Base-by-base conservation (phyloP, 768 basidiomycete genomes). In the Phylloporus arenicola region DNA sequence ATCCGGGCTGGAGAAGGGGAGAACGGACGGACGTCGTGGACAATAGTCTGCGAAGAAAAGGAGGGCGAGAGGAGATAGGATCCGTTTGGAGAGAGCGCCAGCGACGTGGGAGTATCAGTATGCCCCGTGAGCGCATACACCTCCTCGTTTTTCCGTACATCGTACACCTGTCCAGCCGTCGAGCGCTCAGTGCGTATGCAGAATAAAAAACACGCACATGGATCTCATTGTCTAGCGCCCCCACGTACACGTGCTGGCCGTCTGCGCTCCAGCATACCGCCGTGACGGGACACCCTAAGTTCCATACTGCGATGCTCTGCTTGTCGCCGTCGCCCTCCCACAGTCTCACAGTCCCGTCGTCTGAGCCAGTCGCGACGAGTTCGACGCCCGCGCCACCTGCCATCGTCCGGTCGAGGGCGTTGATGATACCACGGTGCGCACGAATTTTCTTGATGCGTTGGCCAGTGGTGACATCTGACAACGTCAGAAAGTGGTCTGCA, bases 21-120 rank as follows among this genome's bases (percentile, higher is more conserved):
- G 73, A 98, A 99, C 0, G 96, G 95, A 27, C 92, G 85, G 17
- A 97, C 80, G 67, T 96, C 92, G 70, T 96, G 88, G 52, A 98
- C 83, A 63, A 96, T 74, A 6, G 86, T 82, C 51, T 89, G 85
- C 0, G 92, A 93, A 20, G 93, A 94, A 59, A 97, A 79, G 1
- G 90, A 90, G 19, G 92, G 90, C 0, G 93, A 91, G 47, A 97
- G 84, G 45, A 98, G 80, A 72, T 82, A 93, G 44, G 82, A 75
- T 16, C 91, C 90, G 50, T 85, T 86, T 0, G 96, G 95, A 2
- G 94, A 97, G 49, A 98, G 78, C 0, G 89, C 72, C n/a, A 99
- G 78, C 3, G 93, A 94, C 3, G 92, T 89, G 3, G 95, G 92
- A 1, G 94, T 97, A 64, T 98, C 96, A 11, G 80, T 81, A 67